Evolutionary conservation across 2,329 filamentous ascomycete genomes (phyloP).

Genomic region (Cercospora nicotianae): DNA sequence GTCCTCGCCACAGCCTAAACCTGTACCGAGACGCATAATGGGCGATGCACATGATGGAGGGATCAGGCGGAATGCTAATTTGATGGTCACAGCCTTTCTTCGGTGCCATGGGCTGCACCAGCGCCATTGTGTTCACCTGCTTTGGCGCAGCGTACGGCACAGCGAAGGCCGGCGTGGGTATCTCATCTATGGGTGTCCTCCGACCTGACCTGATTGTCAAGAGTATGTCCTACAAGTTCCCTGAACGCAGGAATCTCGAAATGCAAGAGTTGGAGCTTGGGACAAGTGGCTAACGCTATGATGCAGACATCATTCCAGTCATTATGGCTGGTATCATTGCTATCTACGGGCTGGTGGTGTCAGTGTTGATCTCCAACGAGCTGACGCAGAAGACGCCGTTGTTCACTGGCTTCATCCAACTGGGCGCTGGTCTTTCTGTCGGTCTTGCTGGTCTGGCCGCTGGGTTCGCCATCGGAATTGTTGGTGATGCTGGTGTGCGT

Average conservation of each 20-base stretch:
- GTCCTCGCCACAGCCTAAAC: neutral
- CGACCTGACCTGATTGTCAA: conserved; percentile 98
- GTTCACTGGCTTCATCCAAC: conserved; percentile 55
- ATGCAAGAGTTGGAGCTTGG: neutral
- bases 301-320: conserved; percentile 91
- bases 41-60: conserved; percentile 1
- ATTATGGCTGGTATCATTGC: conserved; percentile 99
- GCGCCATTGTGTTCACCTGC: conserved; percentile 94
- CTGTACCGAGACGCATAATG: neutral
- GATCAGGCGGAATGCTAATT: conserved; percentile 16
- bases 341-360: conserved; percentile 70
- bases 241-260: conserved; percentile 1
- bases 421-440: conserved; percentile 54
- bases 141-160: conserved; percentile 97
- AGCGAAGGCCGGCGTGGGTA: conserved; percentile 98
- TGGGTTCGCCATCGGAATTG: conserved; percentile 54
- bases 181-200: conserved; percentile 96
- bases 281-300: conserved; percentile 20
- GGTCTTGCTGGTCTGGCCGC: conserved; percentile 45
- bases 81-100: conserved; percentile 71
- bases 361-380: conserved; percentile 56
- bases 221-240: conserved; percentile 64
- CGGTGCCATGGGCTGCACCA: conserved; percentile 94
- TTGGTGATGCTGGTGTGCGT: conserved; percentile 80
- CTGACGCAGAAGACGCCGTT: conserved; percentile 50